Evolutionary conservation across 2,329 filamentous ascomycete genomes (phyloP), one percentile per base, ranked within the genome.

Genomic region (Colletotrichum filicis): DNA sequence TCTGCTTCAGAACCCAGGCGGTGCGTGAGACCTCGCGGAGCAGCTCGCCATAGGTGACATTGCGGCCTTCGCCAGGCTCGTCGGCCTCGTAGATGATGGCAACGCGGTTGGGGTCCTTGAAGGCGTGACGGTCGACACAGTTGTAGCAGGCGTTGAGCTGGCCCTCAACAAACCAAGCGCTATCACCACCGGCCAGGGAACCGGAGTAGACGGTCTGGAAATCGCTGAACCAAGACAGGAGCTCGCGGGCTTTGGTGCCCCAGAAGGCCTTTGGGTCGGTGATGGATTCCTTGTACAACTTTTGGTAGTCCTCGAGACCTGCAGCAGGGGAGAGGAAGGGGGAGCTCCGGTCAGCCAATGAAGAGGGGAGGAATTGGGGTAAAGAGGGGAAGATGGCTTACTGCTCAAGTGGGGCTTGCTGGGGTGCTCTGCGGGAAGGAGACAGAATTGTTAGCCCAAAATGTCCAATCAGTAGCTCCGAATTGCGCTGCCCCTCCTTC

Each of bases 21-120:
- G 95, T 91, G 83, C 91, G 93, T 79, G 93, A 98, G 64, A 99
- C 96, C 83, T 99, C 91, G 76, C 95, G 92, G 74, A 98, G 90
- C 65, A 99, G 93, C 89, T 99, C 95, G 79, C 93, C 91, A 79
- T 98, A 99, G 76, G 94, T 97, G 83, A 99, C 93, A 76, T 89
- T 95, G 77, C 96, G 95, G 80, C 97, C 95, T 81, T 97, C 93
- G 66, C 85, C 88, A 55, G 93, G 91, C 85, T 99, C 97, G 80
- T 99, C 97, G 74, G 95, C 96, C 87, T 99, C 97, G 87, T 98
- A 99, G 86, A 98, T 98, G 85, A 99, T 97, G 82, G 97, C 97
- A 60, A 97, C 92, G 85, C 93, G 95, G 86, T 98, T 87, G 60
- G 97, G 97, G 85, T 98, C 92, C 85, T 95, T 95, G 85, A 97